These are phyloP conservation scores for Syzygium jambos DNA, from an alignment of 345 rosid genomes.

Conservation along the genomic window DNA sequence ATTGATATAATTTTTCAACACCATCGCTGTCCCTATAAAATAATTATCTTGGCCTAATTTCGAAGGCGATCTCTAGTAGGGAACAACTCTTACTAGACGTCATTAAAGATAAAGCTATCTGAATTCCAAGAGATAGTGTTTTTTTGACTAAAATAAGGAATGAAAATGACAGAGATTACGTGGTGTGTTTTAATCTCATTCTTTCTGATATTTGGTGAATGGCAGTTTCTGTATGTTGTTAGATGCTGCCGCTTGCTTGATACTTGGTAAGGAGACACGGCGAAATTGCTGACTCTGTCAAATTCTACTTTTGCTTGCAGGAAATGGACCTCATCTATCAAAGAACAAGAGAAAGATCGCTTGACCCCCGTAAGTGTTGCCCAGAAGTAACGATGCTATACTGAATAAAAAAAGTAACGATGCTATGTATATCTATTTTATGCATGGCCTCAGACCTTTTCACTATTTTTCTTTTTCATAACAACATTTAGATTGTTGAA, in stretches of 20 bases:
- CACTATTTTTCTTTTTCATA: not conserved
- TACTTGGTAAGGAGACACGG: not conserved
- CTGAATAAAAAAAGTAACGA: not conserved
- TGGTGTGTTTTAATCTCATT: not conserved
- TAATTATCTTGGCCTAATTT: not conserved
- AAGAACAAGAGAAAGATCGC: slow-evolving; percentile 86
- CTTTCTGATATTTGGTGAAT: not conserved
- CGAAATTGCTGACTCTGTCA: not conserved
- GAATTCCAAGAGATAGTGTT: not conserved
- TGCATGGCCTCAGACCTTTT: not conserved
- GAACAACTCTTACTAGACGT: not conserved
- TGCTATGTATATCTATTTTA: not conserved
- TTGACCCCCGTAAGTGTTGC: slow-evolving; percentile 63
- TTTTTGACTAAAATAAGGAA: not conserved
- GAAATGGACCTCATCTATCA: slow-evolving; percentile 75
- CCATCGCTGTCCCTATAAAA: not conserved
- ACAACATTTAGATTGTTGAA: slow-evolving; percentile 62
- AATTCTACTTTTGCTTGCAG: slow-evolving; percentile 34
- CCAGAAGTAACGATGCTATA: not conserved
- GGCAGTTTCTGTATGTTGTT: not conserved
- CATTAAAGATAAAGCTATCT: not conserved
- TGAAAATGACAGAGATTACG: not conserved
- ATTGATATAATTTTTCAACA: not conserved
- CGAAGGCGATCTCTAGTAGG: not conserved
- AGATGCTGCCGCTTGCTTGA: not conserved